Conservation (phyloP, 768 basidiomycete species). For the Boletus subparvulus region DNA sequence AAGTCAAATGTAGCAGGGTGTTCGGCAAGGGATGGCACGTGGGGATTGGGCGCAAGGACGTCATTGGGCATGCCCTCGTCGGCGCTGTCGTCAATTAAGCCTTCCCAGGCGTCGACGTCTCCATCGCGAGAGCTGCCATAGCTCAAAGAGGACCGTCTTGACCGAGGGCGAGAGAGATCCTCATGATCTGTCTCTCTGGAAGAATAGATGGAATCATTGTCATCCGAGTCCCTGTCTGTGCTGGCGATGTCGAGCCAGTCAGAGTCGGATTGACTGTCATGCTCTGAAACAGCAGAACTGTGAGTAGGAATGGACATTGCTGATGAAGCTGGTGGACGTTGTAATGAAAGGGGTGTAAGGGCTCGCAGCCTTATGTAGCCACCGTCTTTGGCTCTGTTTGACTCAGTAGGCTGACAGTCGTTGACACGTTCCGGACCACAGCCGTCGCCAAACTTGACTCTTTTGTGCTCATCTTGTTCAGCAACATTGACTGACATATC, state of each 20-base stretch:
- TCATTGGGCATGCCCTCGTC: conserved; percentile 43
- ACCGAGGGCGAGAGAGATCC: conserved; percentile 51
- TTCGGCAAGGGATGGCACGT: conserved; percentile 22
- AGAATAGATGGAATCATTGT: conserved; percentile 64
- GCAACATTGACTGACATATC: conserved; percentile 36
- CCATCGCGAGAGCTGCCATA: conserved; percentile 64
- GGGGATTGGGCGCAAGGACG: conserved; percentile 21
- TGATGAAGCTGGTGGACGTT: conserved; percentile 21
- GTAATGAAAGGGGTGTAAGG: conserved; percentile 31
- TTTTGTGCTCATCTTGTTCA: no score
- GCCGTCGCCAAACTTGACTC: conserved; percentile 1
- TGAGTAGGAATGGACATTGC: conserved; percentile 37
- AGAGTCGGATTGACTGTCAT: conserved; percentile 70
- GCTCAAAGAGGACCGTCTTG: conserved; percentile 70
- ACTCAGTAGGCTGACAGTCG: background rate
- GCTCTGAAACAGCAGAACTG: conserved; percentile 53
- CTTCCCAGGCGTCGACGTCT: conserved; percentile 78
- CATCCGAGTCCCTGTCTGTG: conserved; percentile 61
- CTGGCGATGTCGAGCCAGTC: conserved; percentile 83
- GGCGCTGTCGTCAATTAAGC: conserved; percentile 61
- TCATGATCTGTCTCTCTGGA: conserved; percentile 61
- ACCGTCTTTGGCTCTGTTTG: conserved; percentile 32
- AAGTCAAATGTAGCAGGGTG: conserved; percentile 28
- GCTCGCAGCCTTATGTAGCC: conserved; percentile 26
- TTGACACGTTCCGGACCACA: background rate